Percentiles rank a stretch among this genome's conserved stretches.
These are phyloP conservation scores for Penicillium samsonianum DNA, from an alignment of 495 filamentous ascomycete species.

Conservation along the genomic window DNA sequence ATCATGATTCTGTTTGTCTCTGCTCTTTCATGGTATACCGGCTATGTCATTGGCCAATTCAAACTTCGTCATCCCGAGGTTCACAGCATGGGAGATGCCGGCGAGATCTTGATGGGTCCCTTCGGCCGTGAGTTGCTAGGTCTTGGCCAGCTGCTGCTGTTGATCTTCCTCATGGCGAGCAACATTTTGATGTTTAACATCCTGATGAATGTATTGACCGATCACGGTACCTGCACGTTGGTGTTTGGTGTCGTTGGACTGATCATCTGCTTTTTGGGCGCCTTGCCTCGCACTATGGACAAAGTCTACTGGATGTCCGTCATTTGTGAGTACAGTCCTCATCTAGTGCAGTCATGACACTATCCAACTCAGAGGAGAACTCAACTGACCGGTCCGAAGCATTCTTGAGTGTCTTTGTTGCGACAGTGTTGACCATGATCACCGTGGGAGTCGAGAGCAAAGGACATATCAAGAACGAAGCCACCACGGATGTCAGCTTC, in stretches of 20 bases:
- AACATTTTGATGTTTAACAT: constrained; percentile 69
- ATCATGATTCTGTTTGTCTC: constrained; percentile 63
- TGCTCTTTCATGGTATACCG: constrained; percentile 59
- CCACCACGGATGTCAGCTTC: constrained; percentile 25
- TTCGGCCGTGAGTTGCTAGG: constrained; percentile 65
- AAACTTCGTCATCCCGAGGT: constrained; percentile 49
- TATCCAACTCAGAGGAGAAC: not conserved
- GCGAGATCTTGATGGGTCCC: constrained; percentile 63
- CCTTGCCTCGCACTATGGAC: constrained; percentile 65
- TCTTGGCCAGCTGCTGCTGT: constrained; percentile 61
- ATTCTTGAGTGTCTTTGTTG: constrained; percentile 65
- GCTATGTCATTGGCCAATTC: constrained; percentile 41
- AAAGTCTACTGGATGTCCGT: constrained; percentile 62
- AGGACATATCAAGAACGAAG: constrained; percentile 21
- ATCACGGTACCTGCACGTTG: constrained; percentile 66
- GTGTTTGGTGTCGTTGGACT: constrained; percentile 66
- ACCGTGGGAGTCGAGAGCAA: constrained; percentile 51
- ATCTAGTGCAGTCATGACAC: not conserved
- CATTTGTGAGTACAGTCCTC: constrained; percentile 38
- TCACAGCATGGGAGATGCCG: constrained; percentile 70
- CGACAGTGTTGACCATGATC: constrained; percentile 71
- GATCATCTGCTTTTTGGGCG: constrained; percentile 60
- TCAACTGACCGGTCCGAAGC: constrained; percentile 23
- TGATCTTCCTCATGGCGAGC: constrained; percentile 73
- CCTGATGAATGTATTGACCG: constrained; percentile 63